phyloP scores from a whole-genome alignment of 1,284 basidiomycete genomes.

The Coniferiporia weirii region DNA sequence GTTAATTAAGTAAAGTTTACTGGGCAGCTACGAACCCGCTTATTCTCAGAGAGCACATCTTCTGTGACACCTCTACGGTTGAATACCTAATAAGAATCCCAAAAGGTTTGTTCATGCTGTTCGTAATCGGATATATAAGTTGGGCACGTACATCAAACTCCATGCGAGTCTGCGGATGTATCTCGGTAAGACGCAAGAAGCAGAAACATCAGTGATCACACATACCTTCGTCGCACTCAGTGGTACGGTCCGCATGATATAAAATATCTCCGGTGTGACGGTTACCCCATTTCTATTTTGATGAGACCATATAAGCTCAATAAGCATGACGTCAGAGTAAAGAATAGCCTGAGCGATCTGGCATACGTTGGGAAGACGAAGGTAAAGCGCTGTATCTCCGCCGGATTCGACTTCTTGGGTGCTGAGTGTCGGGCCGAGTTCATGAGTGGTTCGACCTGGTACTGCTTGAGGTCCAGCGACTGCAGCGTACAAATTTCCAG shows the following conservation, averaged over 20 bases:
- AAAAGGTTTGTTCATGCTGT: background rate
- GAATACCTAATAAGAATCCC: constrained; percentile 16
- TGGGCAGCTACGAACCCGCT: constrained; percentile 10
- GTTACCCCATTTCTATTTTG: constrained; percentile 17
- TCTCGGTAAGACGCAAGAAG: background rate
- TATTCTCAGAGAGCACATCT: constrained; percentile 22
- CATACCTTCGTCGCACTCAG: constrained; percentile 20
- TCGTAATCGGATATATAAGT: background rate
- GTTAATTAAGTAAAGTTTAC: constrained; percentile 9
- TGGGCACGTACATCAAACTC: constrained; percentile 14
- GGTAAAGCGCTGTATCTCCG: constrained; percentile 20
- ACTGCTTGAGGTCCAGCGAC: constrained; percentile 22
- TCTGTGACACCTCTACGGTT: constrained; percentile 21
- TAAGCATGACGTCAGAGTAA: background rate
- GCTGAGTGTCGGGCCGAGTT: constrained; percentile 22
- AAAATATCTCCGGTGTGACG: constrained; percentile 22
- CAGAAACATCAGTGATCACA: background rate
- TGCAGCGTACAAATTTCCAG: constrained; percentile 2
- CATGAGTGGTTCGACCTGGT: constrained; percentile 22
- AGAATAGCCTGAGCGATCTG: background rate
- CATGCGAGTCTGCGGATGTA: constrained; percentile 10
- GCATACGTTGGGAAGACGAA: constrained; percentile 23
- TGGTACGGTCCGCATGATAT: constrained; percentile 23
- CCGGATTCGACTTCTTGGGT: constrained; percentile 14
- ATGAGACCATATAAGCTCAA: background rate